phyloP scores from a whole-genome alignment of 306 rosid species.

The Vigna mungo region DNA sequence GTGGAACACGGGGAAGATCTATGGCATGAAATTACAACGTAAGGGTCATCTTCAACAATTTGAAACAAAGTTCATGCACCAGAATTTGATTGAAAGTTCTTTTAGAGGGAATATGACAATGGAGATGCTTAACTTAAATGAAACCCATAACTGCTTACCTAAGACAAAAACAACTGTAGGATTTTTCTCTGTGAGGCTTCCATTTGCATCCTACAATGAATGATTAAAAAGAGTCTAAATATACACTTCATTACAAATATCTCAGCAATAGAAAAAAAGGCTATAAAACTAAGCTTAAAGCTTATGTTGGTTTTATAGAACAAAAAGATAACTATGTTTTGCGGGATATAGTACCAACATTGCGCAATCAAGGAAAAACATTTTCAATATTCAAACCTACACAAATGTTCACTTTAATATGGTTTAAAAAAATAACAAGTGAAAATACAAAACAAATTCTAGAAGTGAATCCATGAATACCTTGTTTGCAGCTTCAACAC shows the following conservation, averaged over 20 bases:
- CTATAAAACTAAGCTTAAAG: conserved; percentile 7
- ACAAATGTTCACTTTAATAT: conserved; percentile 19
- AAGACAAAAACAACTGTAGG: conserved; percentile 93
- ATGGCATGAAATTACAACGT: not conserved
- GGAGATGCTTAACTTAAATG: conserved; percentile 30
- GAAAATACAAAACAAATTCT: conserved; percentile 25
- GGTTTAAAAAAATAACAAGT: conserved; percentile 16
- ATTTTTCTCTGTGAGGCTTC: conserved; percentile 66
- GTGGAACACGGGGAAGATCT: not conserved
- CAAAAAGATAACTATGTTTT: not conserved
- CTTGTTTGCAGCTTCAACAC: conserved; percentile 66
- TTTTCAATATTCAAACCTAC: conserved; percentile 17
- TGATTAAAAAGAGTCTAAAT: conserved; percentile 9
- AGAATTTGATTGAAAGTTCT: conserved; percentile 7
- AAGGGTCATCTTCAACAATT: not conserved
- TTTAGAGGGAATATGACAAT: conserved; percentile 7
- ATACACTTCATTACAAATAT: not conserved
- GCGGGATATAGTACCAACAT: not conserved
- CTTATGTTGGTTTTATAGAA: not conserved
- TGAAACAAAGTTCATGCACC: conserved; percentile 16
- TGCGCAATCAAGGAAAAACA: conserved; percentile 2
- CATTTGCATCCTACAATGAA: conserved; percentile 63
- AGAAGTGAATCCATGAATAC: conserved; percentile 50
- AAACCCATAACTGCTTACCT: conserved; percentile 62
- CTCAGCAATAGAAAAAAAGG: conserved; percentile 11